Evolutionary conservation across 192 early-diverging fungal species (phyloP), one percentile per base, ranked within the genome.

Genomic region (Tieghemiomyces parasiticus): DNA sequence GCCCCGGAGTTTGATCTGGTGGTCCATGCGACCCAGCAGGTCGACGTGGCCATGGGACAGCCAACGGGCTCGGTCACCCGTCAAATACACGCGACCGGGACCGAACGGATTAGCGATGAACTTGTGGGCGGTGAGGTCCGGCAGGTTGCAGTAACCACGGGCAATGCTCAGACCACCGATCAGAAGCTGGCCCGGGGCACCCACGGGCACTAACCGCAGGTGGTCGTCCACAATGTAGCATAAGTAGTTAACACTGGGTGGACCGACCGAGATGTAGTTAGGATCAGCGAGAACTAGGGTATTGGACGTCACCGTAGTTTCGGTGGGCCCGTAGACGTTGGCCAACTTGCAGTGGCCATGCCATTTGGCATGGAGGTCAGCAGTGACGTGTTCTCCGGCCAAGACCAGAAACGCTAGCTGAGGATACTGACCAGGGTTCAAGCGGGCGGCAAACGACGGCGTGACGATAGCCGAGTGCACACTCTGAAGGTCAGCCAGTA

Each of bases 21-120:
- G 25, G 22, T 52, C 50, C 4, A 0, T 8, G 29, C 50, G 50
- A 4, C 50, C 50, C 3, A 25, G 29, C 14, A 14, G 28, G 2
- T 52, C 26, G 4, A 52, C 26, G 2, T 52, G 2, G 29, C 50
- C 50, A 29, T 52, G 20, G 26, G 50, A 26, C 29, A 52, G 9
- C 50, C 50, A 52, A 2, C 50, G 1, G 3, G 22, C 50, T 2
- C 14, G 28, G 9, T 52, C 50, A 22, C 50, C 50, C 1, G 50
- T 52, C 1, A 22, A 26, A 26, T 52, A 52, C 22, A 52, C 14
- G 1, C 26, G 2, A 52, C 50, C 50, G 2, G 4, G 14, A 28
- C 50, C 50, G 28, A 52, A 52, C 1, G 50, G 50, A 25, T 52
- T 52, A 26, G 50, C 22, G 22, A 52, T 1, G 9, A 52, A 52